Evolutionary conservation across 352 stramenopile species (phyloP).

Genomic region (Phytophthora aleatoria): DNA sequence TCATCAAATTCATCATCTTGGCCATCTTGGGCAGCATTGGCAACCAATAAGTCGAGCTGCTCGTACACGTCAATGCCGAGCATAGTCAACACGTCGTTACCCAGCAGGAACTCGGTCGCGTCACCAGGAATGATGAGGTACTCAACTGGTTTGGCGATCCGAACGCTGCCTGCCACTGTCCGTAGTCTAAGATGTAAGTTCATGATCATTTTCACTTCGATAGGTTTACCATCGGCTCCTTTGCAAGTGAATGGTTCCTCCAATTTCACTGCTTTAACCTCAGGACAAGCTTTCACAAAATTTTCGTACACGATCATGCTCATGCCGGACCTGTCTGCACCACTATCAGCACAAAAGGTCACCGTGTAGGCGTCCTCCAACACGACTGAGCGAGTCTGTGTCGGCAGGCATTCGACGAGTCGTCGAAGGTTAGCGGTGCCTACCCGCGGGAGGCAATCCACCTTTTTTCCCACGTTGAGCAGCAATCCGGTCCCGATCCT

Average conservation of each 20-base stretch:
- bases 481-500: background rate
- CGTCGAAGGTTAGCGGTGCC: background rate
- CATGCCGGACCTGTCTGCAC: constrained; percentile 22
- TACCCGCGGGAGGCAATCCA: background rate
- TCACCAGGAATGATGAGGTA: too few species aligned
- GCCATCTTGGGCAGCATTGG: constrained; percentile 5
- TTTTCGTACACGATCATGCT: background rate
- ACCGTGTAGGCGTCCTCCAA: constrained; percentile 19
- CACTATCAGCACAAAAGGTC: constrained; percentile 14
- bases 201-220: too few species aligned
- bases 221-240: too few species aligned
- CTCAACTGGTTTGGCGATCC: too few species aligned
- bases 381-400: background rate
- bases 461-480: background rate
- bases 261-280: too few species aligned
- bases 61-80: background rate
- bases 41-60: constrained; percentile 1
- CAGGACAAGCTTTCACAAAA: too few species aligned
- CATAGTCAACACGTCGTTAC: constrained; percentile 14
- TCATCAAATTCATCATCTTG: constrained; percentile 2
- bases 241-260: too few species aligned
- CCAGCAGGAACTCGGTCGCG: background rate
- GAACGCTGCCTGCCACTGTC: too few species aligned
- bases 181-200: too few species aligned
- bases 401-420: background rate